Conservation (phyloP, 2,329 filamentous ascomycete species). For the Elsinoe necatrix region DNA sequence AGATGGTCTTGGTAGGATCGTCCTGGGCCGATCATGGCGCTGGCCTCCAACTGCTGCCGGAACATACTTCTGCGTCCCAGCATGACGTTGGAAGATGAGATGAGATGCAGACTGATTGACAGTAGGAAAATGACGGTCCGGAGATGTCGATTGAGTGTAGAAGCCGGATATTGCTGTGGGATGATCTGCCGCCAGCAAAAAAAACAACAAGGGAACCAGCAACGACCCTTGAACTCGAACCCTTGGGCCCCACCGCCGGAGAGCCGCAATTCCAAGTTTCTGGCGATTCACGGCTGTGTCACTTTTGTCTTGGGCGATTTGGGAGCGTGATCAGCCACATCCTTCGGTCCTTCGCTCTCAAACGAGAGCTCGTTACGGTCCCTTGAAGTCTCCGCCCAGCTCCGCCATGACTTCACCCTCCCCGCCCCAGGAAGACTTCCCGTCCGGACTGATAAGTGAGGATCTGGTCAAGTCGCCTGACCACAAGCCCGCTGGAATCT, state of each 20-base stretch:
- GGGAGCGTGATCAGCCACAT: conserved; percentile 12
- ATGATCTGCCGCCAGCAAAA: neutral
- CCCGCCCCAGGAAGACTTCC: conserved; percentile 9
- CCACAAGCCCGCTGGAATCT: conserved; percentile 45
- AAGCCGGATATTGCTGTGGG: conserved; percentile 1
- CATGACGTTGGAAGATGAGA: no score
- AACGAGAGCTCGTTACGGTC: neutral
- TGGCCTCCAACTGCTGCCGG: neutral
- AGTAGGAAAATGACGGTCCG: neutral
- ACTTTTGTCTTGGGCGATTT: conserved; percentile 14
- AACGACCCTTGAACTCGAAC: neutral
- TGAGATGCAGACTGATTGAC: neutral
- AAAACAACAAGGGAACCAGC: no score
- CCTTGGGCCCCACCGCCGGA: neutral
- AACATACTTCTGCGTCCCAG: no score
- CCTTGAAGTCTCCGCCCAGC: conserved; percentile 1
- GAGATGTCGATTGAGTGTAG: neutral
- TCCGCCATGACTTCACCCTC: conserved; percentile 14
- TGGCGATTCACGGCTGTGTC: conserved; percentile 1
- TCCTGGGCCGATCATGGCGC: neutral
- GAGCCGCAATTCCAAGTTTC: conserved; percentile 3
- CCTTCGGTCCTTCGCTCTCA: conserved; percentile 1
- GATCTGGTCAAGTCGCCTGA: conserved; percentile 48
- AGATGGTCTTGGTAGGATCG: neutral
- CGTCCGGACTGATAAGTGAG: conserved; percentile 38